Evolutionary conservation across 2,329 filamentous ascomycete genomes (phyloP).

Genomic region (Lanzia echinophila): DNA sequence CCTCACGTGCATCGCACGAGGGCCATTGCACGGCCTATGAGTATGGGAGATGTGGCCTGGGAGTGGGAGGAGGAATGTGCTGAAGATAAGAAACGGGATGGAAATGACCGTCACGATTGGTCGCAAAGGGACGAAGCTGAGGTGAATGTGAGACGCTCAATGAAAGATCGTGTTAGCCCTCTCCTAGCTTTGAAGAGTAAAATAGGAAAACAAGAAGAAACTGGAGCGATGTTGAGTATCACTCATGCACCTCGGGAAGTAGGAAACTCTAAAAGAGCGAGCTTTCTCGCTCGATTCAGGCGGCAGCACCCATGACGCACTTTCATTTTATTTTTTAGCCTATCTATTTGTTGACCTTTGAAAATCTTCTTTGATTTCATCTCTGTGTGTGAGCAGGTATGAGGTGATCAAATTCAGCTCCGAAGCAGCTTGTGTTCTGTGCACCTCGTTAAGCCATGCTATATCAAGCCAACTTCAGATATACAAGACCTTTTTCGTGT

Average conservation of each 20-base stretch:
- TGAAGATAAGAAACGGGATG: constrained; percentile 1
- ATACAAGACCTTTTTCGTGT: neutral
- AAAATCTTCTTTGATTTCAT: neutral
- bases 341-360: neutral
- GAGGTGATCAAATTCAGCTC: neutral
- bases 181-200: constrained; percentile 40
- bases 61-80: constrained; percentile 13
- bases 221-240: constrained; percentile 15
- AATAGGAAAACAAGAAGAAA: constrained; percentile 26
- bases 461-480: neutral
- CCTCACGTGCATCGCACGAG: neutral
- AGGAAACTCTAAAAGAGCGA: constrained; percentile 12
- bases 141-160: constrained; percentile 18
- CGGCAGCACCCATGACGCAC: constrained; percentile 18
- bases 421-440: neutral
- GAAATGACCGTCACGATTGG: constrained; percentile 41
- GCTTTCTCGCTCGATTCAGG: constrained; percentile 26
- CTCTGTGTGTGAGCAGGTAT: neutral
- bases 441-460: neutral
- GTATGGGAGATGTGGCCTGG: constrained; percentile 21
- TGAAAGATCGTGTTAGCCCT: constrained; percentile 19
- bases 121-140: constrained; percentile 47
- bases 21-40: constrained; percentile 16
- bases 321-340: neutral
- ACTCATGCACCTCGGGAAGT: neutral